phyloP scores from a whole-genome alignment of 164 flowering plant genomes.

The Piper betle region DNA sequence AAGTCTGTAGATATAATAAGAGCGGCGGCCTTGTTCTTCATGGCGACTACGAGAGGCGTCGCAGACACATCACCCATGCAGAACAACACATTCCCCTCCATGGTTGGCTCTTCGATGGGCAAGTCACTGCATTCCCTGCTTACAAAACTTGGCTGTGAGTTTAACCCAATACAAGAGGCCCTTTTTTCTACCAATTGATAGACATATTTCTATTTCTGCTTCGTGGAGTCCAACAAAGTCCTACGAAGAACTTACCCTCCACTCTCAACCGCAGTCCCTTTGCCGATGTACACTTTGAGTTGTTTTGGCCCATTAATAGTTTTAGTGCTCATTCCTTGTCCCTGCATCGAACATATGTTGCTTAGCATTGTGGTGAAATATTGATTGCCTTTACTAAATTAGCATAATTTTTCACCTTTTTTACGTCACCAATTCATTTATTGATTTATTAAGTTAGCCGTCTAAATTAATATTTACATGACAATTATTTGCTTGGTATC shows the following conservation, averaged over 20 bases:
- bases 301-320: not conserved
- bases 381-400: too few species aligned
- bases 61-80: not conserved
- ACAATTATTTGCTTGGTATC: too few species aligned
- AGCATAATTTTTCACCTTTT: too few species aligned
- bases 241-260: not conserved
- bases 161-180: too few species aligned
- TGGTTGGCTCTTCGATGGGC: not conserved
- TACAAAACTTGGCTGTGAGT: not conserved
- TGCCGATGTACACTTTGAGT: not conserved
- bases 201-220: not conserved
- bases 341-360: not conserved
- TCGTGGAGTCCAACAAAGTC: too few species aligned
- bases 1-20: not conserved
- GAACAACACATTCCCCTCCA: not conserved
- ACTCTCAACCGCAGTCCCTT: not conserved
- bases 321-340: not conserved
- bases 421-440: too few species aligned
- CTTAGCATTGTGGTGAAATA: not conserved
- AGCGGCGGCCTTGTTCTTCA: not conserved
- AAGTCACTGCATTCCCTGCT: not conserved
- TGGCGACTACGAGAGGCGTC: not conserved
- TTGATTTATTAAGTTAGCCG: too few species aligned
- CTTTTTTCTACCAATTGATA: slow-evolving; percentile 6
- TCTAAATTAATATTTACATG: too few species aligned